phyloP scores from a whole-genome alignment of 2,329 filamentous ascomycete genomes.

The Penicillium glabrum region DNA sequence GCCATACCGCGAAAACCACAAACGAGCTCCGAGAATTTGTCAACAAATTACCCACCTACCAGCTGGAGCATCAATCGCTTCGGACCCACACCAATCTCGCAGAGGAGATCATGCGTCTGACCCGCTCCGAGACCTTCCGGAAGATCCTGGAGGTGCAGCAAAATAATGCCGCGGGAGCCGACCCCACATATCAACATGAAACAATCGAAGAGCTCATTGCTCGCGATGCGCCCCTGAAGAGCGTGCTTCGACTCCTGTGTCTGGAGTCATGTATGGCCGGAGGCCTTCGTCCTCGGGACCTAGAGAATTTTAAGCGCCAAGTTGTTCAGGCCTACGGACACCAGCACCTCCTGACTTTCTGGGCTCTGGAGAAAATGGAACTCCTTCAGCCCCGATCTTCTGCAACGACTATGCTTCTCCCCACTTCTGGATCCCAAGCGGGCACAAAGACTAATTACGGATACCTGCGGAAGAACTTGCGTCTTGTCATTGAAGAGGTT shows the following conservation, averaged over 20 bases:
- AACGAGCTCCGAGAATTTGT: constrained; percentile 93
- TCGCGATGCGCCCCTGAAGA: constrained; percentile 75
- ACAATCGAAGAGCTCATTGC: constrained; percentile 93
- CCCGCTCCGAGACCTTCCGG: constrained; percentile 83
- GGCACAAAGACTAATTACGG: constrained; percentile 86
- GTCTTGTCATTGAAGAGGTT: constrained; percentile 92
- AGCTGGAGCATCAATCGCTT: constrained; percentile 90
- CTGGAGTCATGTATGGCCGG: constrained; percentile 88
- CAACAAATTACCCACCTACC: constrained; percentile 85
- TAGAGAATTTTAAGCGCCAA: constrained; percentile 83
- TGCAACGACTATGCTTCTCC: constrained; percentile 76
- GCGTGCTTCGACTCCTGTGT: constrained; percentile 81
- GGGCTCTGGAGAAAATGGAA: constrained; percentile 84
- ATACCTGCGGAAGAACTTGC: constrained; percentile 79
- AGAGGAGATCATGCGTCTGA: constrained; percentile 94
- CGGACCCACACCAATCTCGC: constrained; percentile 88
- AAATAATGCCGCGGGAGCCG: constrained; percentile 85
- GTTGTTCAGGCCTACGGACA: constrained; percentile 92
- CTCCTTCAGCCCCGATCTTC: constrained; percentile 77
- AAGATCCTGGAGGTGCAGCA: constrained; percentile 91
- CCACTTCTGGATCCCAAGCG: constrained; percentile 63
- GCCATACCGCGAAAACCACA: constrained; percentile 82
- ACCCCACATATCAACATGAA: constrained; percentile 85
- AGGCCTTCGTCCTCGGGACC: constrained; percentile 82
- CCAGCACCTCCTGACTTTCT: constrained; percentile 87